Evolutionary conservation across 805 yeast species (phyloP).

Genomic region (Nakazawaea siamensis): DNA sequence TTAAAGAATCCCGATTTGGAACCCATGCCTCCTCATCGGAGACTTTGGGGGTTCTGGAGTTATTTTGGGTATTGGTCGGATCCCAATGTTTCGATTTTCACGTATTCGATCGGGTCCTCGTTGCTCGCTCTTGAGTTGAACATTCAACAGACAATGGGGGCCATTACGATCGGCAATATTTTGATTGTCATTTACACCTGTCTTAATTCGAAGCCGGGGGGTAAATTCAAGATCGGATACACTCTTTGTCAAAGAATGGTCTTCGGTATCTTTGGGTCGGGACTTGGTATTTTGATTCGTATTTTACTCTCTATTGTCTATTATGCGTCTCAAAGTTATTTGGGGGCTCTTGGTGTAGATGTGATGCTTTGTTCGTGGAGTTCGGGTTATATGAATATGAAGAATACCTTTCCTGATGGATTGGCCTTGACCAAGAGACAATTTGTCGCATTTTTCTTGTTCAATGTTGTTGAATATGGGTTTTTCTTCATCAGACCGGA

Average conservation of each 20-base stretch:
- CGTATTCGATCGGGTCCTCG: slow-evolving; percentile 34
- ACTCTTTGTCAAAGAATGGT: slow-evolving; percentile 33
- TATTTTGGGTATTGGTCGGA: slow-evolving; percentile 14
- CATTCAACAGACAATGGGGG: slow-evolving; percentile 36
- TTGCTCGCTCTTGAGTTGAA: slow-evolving; percentile 34
- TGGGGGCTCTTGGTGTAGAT: slow-evolving; percentile 36
- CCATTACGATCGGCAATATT: slow-evolving; percentile 35
- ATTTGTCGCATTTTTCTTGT: slow-evolving; percentile 33
- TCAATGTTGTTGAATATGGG: slow-evolving; percentile 34
- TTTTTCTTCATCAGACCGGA: slow-evolving; percentile 36
- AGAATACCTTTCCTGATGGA: slow-evolving; percentile 28
- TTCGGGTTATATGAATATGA: slow-evolving; percentile 27
- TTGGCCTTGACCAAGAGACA: slow-evolving; percentile 31
- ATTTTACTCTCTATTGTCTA: slow-evolving; percentile 36
- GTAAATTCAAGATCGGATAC: slow-evolving; percentile 40
- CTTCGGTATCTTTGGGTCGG: slow-evolving; percentile 39
- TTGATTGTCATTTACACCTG: slow-evolving; percentile 33
- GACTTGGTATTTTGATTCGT: slow-evolving; percentile 33
- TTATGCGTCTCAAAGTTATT: slow-evolving; percentile 36
- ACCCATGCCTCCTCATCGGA: slow-evolving; percentile 27
- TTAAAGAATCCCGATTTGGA: slow-evolving; percentile 19
- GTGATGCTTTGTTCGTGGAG: slow-evolving; percentile 29
- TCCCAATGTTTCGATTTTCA: slow-evolving; percentile 30
- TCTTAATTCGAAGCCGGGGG: slow-evolving; percentile 39
- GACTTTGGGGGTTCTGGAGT: slow-evolving; percentile 26